These are phyloP conservation scores for Hypoxylon subgilvum DNA, from an alignment of 495 filamentous ascomycete genomes.

Conservation along the genomic window DNA sequence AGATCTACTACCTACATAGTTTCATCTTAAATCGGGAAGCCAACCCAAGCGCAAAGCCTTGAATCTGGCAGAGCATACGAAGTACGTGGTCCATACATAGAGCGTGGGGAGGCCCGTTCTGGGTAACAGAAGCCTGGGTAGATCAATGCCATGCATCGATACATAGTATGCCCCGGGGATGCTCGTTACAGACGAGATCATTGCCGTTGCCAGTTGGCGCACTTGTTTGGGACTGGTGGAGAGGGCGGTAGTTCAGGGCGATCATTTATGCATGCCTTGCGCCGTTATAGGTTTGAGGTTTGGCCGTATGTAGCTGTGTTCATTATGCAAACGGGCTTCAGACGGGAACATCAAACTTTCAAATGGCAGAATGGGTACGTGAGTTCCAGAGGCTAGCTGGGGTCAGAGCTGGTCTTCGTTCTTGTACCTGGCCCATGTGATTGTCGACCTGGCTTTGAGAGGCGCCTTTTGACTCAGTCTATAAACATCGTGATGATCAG, in stretches of 20 bases:
- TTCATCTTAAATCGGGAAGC: conserved; percentile 11
- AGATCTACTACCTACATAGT: too few relatives aligned
- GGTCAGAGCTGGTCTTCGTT: too few relatives aligned
- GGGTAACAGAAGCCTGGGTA: neutral
- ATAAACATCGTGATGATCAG: neutral
- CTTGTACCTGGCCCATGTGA: too few relatives aligned
- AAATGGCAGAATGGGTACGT: neutral
- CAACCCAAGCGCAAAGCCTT: conserved; percentile 19
- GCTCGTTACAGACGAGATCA: conserved; percentile 9
- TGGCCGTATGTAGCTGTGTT: neutral
- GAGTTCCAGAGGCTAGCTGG: too few relatives aligned
- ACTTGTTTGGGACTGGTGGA: conserved; percentile 11
- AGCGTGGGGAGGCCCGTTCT: neutral
- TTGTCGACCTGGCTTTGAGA: too few relatives aligned
- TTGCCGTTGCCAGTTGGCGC: neutral
- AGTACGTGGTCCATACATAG: too few relatives aligned
- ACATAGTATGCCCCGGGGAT: neutral
- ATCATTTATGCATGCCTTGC: conserved; percentile 36
- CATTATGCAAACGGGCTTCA: too few relatives aligned
- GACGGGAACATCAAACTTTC: conserved; percentile 14
- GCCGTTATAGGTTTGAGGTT: conserved; percentile 10
- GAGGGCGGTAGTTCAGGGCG: conserved; percentile 6
- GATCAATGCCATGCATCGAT: too few relatives aligned
- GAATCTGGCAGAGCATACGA: too few relatives aligned
- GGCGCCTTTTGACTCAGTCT: too few relatives aligned